Conservation (phyloP, 352 stramenopile species). For the Plasmopara viticola region DNA sequence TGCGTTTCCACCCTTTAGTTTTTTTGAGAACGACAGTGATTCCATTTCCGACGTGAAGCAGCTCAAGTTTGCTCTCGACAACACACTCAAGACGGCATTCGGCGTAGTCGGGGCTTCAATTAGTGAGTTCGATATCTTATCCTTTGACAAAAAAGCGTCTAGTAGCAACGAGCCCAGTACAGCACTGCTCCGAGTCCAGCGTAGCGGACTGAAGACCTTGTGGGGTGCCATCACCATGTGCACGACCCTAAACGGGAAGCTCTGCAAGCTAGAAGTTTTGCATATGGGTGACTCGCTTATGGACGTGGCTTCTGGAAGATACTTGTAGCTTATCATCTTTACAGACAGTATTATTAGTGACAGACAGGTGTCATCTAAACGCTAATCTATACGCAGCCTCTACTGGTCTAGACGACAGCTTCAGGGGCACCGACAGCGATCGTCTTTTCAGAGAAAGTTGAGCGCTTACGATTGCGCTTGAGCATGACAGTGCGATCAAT, state of each 20-base stretch:
- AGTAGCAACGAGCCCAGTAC: conserved; percentile 38
- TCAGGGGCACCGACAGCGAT: conserved; percentile 83
- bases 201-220: conserved; percentile 48
- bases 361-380: not conserved
- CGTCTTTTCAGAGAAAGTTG: conserved; percentile 71
- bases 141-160: conserved; percentile 24
- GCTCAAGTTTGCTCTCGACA: conserved; percentile 69
- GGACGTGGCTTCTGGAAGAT: conserved; percentile 56
- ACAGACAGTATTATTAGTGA: not conserved
- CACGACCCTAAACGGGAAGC: conserved; percentile 53
- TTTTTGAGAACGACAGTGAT: conserved; percentile 41
- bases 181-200: conserved; percentile 55
- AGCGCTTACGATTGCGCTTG: conserved; percentile 71
- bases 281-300: conserved; percentile 58
- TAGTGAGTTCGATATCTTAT: conserved; percentile 64
- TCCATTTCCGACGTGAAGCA: conserved; percentile 47
- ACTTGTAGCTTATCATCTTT: conserved; percentile 25
- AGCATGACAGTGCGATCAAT: conserved; percentile 71
- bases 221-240: conserved; percentile 72
- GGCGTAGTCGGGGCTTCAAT: conserved; percentile 52
- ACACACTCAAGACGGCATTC: conserved; percentile 61
- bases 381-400: conserved; percentile 1
- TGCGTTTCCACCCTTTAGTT: conserved; percentile 18
- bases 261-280: conserved; percentile 58
- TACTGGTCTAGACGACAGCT: conserved; percentile 58